Evolutionary conservation across 164 flowering plant species (phyloP).

Genomic region (Tetracentron sinense): DNA sequence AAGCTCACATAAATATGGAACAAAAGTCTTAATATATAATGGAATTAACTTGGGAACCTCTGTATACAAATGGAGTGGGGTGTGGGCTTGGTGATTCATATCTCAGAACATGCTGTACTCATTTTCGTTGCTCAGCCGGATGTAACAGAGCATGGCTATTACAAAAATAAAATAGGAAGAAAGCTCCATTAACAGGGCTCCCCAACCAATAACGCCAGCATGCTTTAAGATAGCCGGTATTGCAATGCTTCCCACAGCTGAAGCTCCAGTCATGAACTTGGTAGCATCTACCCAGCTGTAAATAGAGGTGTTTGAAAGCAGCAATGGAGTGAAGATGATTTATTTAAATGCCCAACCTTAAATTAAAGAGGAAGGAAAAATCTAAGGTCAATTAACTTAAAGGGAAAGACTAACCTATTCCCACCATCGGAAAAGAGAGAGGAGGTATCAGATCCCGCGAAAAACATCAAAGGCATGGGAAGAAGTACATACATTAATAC

Average conservation of each 20-base stretch:
- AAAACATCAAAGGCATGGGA: conserved; percentile 85
- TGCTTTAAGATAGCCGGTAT: conserved; percentile 87
- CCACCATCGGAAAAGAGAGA: conserved; percentile 43
- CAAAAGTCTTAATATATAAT: too few relatives aligned
- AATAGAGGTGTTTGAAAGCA: conserved; percentile 1
- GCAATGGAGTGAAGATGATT: background rate
- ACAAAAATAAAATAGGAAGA: conserved; percentile 68
- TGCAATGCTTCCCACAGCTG: conserved; percentile 85
- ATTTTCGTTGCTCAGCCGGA: conserved; percentile 41
- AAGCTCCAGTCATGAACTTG: conserved; percentile 88
- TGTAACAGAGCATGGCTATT: conserved; percentile 52
- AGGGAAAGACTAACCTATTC: conserved; percentile 38
- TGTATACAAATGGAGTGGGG: too few relatives aligned
- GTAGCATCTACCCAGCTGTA: conserved; percentile 81
- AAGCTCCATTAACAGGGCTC: conserved; percentile 78
- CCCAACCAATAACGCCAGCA: conserved; percentile 93
- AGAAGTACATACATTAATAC: conserved; percentile 79
- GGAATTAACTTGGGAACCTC: too few relatives aligned
- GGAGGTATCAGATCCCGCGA: conserved; percentile 56
- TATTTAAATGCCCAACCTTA: background rate
- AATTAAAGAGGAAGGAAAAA: background rate
- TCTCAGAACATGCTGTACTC: conserved; percentile 50
- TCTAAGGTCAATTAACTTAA: background rate
- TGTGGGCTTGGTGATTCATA: background rate
- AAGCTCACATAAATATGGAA: too few relatives aligned